phyloP scores from a whole-genome alignment of 345 rosid genomes.

The Euclidium syriacum region DNA sequence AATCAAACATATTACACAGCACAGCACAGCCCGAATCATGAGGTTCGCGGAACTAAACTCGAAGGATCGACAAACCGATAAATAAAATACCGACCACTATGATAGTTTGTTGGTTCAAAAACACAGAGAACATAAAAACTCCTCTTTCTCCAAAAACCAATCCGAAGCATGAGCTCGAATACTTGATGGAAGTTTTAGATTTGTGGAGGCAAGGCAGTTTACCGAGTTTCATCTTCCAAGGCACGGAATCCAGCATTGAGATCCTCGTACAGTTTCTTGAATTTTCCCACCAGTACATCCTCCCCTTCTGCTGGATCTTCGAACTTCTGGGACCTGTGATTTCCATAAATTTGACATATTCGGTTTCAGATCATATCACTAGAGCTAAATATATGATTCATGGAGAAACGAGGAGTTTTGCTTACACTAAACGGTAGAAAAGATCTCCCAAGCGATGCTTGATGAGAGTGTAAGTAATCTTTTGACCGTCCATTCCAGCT shows the following conservation, averaged over 20 bases:
- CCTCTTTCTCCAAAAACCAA: conserved; percentile 22
- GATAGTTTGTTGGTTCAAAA: conserved; percentile 31
- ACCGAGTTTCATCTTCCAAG: conserved; percentile 92
- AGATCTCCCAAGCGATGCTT: conserved; percentile 98
- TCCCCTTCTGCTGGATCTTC: conserved; percentile 99
- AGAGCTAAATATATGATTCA: neutral
- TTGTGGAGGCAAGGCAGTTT: conserved; percentile 18
- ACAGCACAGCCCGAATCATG: conserved; percentile 20
- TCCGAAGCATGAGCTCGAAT: neutral
- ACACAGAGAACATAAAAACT: conserved; percentile 22
- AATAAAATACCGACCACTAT: conserved; percentile 30
- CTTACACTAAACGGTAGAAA: conserved; percentile 92
- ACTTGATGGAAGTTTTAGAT: neutral
- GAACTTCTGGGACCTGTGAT: conserved; percentile 85
- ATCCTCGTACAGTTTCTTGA: conserved; percentile 79
- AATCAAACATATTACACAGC: conserved; percentile 35
- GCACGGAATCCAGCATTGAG: conserved; percentile 92
- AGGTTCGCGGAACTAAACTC: conserved; percentile 25
- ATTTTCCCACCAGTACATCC: conserved; percentile 73
- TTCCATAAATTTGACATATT: neutral
- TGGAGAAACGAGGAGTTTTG: neutral
- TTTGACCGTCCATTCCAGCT: conserved; percentile 99
- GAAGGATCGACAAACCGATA: conserved; percentile 18
- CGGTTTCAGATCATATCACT: neutral
- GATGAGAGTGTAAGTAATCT: conserved; percentile 82